Percentiles rank a stretch among this genome's conserved stretches.
These are phyloP conservation scores for Tolypocladium ovalisporum DNA, from an alignment of 2,329 filamentous ascomycete genomes.

Conservation along the genomic window DNA sequence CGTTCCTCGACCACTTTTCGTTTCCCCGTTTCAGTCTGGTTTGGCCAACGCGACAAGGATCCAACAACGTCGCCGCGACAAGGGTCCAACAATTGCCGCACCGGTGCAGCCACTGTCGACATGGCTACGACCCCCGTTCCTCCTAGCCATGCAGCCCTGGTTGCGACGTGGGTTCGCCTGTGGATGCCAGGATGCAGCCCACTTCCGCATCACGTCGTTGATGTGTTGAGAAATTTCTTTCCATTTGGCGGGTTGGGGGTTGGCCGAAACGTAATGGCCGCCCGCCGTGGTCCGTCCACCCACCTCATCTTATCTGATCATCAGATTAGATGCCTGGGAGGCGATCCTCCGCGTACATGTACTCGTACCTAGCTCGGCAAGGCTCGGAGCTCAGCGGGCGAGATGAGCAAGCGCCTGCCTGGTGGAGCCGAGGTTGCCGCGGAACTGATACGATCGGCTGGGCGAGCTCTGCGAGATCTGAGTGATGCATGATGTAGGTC, in stretches of 20 bases:
- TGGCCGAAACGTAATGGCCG: neutral
- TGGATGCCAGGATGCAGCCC: neutral
- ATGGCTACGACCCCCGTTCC: neutral
- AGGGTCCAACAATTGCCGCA: neutral
- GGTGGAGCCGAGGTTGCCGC: neutral
- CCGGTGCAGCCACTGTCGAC: neutral
- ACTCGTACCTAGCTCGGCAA: neutral
- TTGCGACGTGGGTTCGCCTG: neutral
- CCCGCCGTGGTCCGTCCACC: neutral
- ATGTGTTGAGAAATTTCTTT: neutral
- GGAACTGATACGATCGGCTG: neutral
- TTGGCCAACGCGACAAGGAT: neutral
- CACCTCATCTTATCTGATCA: constrained; percentile 31
- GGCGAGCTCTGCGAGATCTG: neutral
- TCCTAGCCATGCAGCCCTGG: neutral
- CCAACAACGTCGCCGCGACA: neutral
- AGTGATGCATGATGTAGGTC: neutral
- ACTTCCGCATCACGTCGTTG: neutral
- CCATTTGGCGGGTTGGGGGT: neutral
- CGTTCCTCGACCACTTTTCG: neutral
- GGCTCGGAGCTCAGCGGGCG: constrained; percentile 2
- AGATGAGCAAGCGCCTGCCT: neutral
- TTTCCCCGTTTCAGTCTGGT: neutral
- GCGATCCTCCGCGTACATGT: neutral
- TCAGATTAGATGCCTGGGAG: constrained; percentile 28